Percentiles rank a stretch among this genome's conserved stretches.
Evolutionary conservation across 495 filamentous ascomycete genomes (phyloP).

Genomic region (Penicillium lividum): DNA sequence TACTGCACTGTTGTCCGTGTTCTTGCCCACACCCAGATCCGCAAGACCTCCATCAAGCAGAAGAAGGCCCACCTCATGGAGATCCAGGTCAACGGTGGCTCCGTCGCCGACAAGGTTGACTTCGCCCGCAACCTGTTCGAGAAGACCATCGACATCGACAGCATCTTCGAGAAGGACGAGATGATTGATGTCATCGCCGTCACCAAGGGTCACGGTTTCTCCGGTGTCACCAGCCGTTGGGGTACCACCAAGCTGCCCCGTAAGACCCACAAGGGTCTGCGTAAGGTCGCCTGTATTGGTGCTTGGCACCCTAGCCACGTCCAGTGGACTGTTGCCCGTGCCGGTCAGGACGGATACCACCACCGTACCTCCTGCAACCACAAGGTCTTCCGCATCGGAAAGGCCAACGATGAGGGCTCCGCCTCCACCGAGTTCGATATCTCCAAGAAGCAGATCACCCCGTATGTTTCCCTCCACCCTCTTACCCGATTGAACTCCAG

Average conservation of each 20-base stretch:
- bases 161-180: conserved; percentile 99
- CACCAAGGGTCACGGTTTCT: conserved; percentile 99
- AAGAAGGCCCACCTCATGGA: conserved; percentile 99
- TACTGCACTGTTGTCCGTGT: conserved; percentile 99
- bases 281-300: conserved; percentile 99
- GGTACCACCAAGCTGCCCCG: conserved; percentile 99
- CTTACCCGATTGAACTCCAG: neutral
- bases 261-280: conserved; percentile 99
- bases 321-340: conserved; percentile 99
- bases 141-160: conserved; percentile 90
- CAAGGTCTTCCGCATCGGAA: conserved; percentile 99
- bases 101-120: conserved; percentile 91
- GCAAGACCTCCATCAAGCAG: conserved; percentile 99
- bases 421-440: conserved; percentile 94
- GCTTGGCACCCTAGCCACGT: conserved; percentile 99
- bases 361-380: conserved; percentile 99
- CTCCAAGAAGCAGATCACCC: conserved; percentile 99
- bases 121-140: conserved; percentile 95
- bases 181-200: conserved; percentile 99
- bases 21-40: conserved; percentile 98
- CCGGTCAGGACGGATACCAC: conserved; percentile 99
- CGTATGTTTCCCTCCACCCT: conserved; percentile 69
- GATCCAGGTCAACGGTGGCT: conserved; percentile 99
- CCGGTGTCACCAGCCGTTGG: conserved; percentile 97
- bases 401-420: conserved; percentile 82